A percentile compares a stretch with the other conserved stretches of the same genome.
Conservation (phyloP, 495 filamentous ascomycete genomes). For the Lasiosphaeria miniovina region DNA sequence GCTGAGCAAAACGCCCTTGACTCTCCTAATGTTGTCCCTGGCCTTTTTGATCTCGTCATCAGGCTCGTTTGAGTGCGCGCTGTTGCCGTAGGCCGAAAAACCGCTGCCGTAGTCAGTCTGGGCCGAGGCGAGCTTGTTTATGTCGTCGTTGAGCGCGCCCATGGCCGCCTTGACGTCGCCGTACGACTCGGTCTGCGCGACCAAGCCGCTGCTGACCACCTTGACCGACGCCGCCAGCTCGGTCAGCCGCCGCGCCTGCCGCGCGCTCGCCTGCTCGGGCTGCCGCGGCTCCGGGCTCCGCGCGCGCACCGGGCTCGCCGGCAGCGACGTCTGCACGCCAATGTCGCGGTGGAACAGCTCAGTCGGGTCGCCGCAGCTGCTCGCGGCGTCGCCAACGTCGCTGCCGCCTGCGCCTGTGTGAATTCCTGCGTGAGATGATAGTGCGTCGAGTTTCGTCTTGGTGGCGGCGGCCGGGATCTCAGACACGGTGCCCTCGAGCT, state of each 20-base stretch:
- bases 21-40: constrained; percentile 78
- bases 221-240: constrained; percentile 47
- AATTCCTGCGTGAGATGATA: not conserved
- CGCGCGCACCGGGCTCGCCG: constrained; percentile 26
- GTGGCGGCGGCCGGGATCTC: constrained; percentile 36
- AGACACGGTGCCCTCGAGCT: constrained; percentile 69
- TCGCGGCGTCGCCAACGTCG: constrained; percentile 31
- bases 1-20: constrained; percentile 91
- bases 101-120: constrained; percentile 29
- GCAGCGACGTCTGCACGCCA: constrained; percentile 77
- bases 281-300: not conserved
- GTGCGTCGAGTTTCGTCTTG: not conserved
- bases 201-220: constrained; percentile 49
- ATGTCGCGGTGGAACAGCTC: constrained; percentile 90
- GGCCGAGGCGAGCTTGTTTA: constrained; percentile 42
- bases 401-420: constrained; percentile 26
- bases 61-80: constrained; percentile 45
- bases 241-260: constrained; percentile 32
- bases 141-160: constrained; percentile 46
- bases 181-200: constrained; percentile 34
- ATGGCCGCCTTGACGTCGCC: constrained; percentile 41
- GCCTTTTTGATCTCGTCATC: constrained; percentile 76
- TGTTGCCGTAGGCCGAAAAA: constrained; percentile 37
- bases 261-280: constrained; percentile 13
- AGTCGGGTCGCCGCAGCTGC: constrained; percentile 60